Evolutionary conservation across 768 basidiomycete species (phyloP).

Genomic region (Russula brevipes): DNA sequence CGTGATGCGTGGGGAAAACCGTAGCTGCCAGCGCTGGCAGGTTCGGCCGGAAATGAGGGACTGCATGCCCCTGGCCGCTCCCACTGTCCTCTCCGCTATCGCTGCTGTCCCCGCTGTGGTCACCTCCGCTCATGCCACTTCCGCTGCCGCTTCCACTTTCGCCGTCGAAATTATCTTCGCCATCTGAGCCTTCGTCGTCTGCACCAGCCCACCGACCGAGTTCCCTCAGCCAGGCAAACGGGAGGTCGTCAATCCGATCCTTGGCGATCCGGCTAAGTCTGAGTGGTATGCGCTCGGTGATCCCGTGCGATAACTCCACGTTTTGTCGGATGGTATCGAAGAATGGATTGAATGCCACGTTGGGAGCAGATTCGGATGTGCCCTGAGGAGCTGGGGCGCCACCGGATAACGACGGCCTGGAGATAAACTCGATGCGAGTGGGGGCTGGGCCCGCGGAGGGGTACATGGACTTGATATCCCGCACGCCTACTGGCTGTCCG

Average conservation of each 20-base stretch:
- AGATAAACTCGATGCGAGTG: constrained; percentile 3
- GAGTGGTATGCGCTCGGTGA: constrained; percentile 79
- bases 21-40: background rate
- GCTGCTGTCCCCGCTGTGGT: constrained; percentile 18
- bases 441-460: background rate
- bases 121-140: constrained; percentile 18
- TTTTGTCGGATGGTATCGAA: constrained; percentile 92
- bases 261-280: constrained; percentile 41
- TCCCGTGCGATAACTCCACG: constrained; percentile 61
- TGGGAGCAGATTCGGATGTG: constrained; percentile 20
- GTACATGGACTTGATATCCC: background rate
- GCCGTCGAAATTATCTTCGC: constrained; percentile 14
- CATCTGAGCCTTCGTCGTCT: constrained; percentile 19
- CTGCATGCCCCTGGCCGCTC: constrained; percentile 3
- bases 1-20: constrained; percentile 5
- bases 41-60: background rate
- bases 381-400: constrained; percentile 10
- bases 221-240: constrained; percentile 71
- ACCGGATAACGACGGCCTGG: constrained; percentile 5
- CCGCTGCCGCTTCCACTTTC: constrained; percentile 22
- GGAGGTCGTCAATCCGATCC: constrained; percentile 57
- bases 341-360: constrained; percentile 73
- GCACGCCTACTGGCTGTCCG: constrained; percentile 15
- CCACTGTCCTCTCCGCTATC: constrained; percentile 21
- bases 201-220: constrained; percentile 53